phyloP scores from a whole-genome alignment of 257 asterid species.

The Jacaranda copaia region DNA sequence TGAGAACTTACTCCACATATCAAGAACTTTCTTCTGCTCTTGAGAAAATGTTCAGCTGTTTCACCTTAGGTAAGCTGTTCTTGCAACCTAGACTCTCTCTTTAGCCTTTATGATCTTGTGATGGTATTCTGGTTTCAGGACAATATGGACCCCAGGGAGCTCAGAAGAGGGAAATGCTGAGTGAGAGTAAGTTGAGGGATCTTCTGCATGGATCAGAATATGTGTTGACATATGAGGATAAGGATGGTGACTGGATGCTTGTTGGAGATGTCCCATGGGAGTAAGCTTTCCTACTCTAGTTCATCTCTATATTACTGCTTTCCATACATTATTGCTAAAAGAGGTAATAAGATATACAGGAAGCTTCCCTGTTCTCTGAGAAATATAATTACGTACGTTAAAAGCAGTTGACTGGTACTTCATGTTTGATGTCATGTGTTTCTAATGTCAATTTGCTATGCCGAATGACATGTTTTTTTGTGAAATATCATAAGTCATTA shows the following conservation, averaged over 20 bases:
- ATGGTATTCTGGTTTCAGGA: slow-evolving; percentile 45
- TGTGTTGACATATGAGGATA: slow-evolving; percentile 44
- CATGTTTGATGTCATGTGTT: background rate
- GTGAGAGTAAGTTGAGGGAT: slow-evolving; percentile 72
- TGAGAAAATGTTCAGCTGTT: slow-evolving; percentile 92
- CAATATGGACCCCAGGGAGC: slow-evolving; percentile 71
- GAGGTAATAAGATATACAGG: background rate
- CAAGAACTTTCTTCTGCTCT: slow-evolving; percentile 84
- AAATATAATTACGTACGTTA: background rate
- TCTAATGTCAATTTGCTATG: background rate
- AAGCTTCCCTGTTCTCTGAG: background rate
- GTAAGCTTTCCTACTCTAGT: background rate
- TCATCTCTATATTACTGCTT: background rate
- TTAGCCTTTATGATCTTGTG: background rate
- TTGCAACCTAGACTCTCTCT: background rate
- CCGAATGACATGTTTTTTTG: background rate
- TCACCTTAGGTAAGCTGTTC: slow-evolving; percentile 52
- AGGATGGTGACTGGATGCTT: slow-evolving; percentile 50
- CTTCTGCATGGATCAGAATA: slow-evolving; percentile 70
- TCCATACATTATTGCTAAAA: background rate
- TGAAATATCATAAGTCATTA: too few relatives aligned
- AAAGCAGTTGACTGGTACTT: background rate
- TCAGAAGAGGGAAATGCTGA: slow-evolving; percentile 53
- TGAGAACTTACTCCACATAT: slow-evolving; percentile 68
- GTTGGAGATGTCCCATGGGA: slow-evolving; percentile 46